Base-by-base conservation (phyloP, 306 rosid genomes). In the Cucumis melo region DNA sequence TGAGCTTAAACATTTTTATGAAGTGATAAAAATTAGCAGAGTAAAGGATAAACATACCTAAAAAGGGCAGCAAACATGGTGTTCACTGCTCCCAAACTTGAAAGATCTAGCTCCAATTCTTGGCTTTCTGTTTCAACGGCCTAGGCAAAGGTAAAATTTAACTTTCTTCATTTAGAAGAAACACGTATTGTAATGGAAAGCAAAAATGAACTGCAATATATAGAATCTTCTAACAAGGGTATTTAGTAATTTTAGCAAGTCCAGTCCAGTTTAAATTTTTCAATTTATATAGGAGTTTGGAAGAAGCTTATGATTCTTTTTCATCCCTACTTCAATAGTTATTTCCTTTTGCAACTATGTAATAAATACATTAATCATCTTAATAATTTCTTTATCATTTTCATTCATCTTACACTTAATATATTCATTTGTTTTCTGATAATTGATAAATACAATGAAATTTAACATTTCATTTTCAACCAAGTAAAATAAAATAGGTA, bases 41-140 rank as follows among this genome's bases (percentile, higher is more conserved):
- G 32, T 67, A 41, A 19, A 51, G 57, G 62, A 80, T 4, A 27
- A 78, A 65, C 75, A 61, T 78, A 91, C 98, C 97, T 90, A 82
- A 95, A 95, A 87, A 95, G 93, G 70, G 99, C 99, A n/a, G 97
- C 99, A 89, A 95, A 92, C 93, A 95, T 92, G 76, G 99, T 95
- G 85, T 95, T 92, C 77, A 95, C 96, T 57, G 98, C 93, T 61
- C 97, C 96, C 84, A 95, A 85, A 87, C 98, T 95, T 78, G 99
- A 95, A 81, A 95, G 99, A 83, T 95, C 99, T 75, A 95, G 87
- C 87, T 95, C 99, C 88, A 95, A 86, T 75, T 95, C 99, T 81
- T 92, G 99, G 85, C 84, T 87, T 71, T 92, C 98, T 65, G 92
- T 81, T 87, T 92, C 99, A 82, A 92, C 93, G 58, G 97, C 99